These are phyloP conservation scores for Fusarium veterinarium DNA, from an alignment of 2,329 filamentous ascomycete genomes.

Conservation along the genomic window DNA sequence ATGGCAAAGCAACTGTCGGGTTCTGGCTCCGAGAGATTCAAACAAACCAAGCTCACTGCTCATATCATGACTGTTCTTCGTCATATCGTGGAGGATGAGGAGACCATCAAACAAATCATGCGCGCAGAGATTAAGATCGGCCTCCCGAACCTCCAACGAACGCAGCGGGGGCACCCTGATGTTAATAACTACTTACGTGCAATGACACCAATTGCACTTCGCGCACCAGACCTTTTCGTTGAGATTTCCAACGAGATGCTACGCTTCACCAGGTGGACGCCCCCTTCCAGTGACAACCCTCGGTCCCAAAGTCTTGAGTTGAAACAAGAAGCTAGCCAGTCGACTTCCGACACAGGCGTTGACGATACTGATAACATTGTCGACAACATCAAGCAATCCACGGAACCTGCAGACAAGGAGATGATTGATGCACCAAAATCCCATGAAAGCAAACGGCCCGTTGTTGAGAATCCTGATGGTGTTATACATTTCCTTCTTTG, in stretches of 20 bases:
- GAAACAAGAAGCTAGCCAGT: slow-evolving; percentile 51
- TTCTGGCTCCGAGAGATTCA: slow-evolving; percentile 78
- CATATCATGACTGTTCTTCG: slow-evolving; percentile 88
- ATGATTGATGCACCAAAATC: slow-evolving; percentile 74
- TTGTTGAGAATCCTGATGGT: slow-evolving; percentile 92
- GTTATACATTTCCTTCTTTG: slow-evolving; percentile 95
- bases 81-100: slow-evolving; percentile 94
- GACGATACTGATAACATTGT: slow-evolving; percentile 26
- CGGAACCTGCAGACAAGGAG: slow-evolving; percentile 68
- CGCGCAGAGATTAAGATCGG: slow-evolving; percentile 84
- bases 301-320: slow-evolving; percentile 54
- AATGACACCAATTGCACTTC: slow-evolving; percentile 82
- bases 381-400: slow-evolving; percentile 67
- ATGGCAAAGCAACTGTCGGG: slow-evolving; percentile 94
- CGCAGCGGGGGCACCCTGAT: slow-evolving; percentile 69
- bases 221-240: slow-evolving; percentile 86
- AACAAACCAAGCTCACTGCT: slow-evolving; percentile 61
- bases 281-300: slow-evolving; percentile 49
- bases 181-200: slow-evolving; percentile 78
- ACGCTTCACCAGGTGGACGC: slow-evolving; percentile 73
- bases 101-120: slow-evolving; percentile 92
- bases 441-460: slow-evolving; percentile 80
- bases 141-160: slow-evolving; percentile 69
- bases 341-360: slow-evolving; percentile 24
- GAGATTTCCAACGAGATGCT: slow-evolving; percentile 88